A percentile compares a stretch with the other conserved stretches of the same genome.
phyloP scores from a whole-genome alignment of 768 basidiomycete species.

The Termitomyces bulborhizus region DNA sequence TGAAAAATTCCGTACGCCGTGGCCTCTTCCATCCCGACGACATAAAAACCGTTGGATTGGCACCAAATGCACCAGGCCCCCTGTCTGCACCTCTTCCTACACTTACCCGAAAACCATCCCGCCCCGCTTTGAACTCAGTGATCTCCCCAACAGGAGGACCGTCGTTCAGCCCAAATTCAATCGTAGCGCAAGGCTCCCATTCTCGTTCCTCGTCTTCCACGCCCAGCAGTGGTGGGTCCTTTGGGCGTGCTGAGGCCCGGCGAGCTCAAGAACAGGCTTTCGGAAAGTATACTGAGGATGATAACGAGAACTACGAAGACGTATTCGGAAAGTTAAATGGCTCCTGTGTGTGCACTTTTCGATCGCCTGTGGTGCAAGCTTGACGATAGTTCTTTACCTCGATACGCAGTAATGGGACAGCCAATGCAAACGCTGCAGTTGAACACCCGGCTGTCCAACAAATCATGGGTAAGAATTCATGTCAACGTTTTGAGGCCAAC shows the following conservation, averaged over 20 bases:
- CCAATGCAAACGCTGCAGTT: constrained; percentile 74
- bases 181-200: constrained; percentile 29
- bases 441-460: constrained; percentile 80
- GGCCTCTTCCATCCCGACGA: constrained; percentile 88
- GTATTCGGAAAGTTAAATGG: constrained; percentile 80
- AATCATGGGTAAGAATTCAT: constrained; percentile 66
- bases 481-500: neutral
- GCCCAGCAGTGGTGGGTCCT: constrained; percentile 43
- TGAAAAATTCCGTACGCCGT: constrained; percentile 65
- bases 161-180: constrained; percentile 23
- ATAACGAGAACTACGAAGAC: constrained; percentile 93
- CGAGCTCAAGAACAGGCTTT: constrained; percentile 52
- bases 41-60: constrained; percentile 68
- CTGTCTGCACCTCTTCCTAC: constrained; percentile 62
- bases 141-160: constrained; percentile 20
- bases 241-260: constrained; percentile 61
- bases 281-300: constrained; percentile 79
- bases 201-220: constrained; percentile 55
- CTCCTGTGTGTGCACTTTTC: constrained; percentile 38
- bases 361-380: neutral
- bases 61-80: constrained; percentile 47
- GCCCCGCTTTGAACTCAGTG: constrained; percentile 46
- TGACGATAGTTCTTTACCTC: constrained; percentile 1
- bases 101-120: constrained; percentile 45
- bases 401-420: constrained; percentile 43